Conservation (phyloP, 2,329 filamentous ascomycete species). For the Mycosphaerella sp. region DNA sequence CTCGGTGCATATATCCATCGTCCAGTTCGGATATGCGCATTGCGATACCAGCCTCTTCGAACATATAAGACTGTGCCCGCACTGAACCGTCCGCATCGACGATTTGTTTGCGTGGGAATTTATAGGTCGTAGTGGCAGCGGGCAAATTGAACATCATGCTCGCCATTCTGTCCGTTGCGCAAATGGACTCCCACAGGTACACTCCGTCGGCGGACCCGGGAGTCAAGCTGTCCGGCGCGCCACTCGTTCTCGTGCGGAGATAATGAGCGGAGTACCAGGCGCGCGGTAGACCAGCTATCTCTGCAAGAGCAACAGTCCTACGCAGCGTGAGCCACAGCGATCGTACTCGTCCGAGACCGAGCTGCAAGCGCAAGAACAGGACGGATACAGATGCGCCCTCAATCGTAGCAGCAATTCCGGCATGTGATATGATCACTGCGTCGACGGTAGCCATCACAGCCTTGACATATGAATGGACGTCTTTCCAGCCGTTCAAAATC, state of each 20-base stretch:
- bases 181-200: constrained; percentile 12
- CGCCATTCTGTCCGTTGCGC: constrained; percentile 14
- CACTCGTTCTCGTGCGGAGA: neutral
- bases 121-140: constrained; percentile 27
- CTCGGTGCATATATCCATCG: constrained; percentile 17
- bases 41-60: constrained; percentile 25
- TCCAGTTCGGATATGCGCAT: constrained; percentile 26
- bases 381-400: constrained; percentile 32
- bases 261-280: constrained; percentile 12
- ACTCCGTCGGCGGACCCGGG: constrained; percentile 3
- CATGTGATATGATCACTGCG: constrained; percentile 29
- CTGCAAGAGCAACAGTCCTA: constrained; percentile 35
- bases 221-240: neutral
- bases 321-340: constrained; percentile 36
- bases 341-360: constrained; percentile 32
- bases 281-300: constrained; percentile 35
- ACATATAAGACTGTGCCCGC: constrained; percentile 23
- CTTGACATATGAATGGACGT: constrained; percentile 19
- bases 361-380: constrained; percentile 35
- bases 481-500: constrained; percentile 7
- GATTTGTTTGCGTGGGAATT: constrained; percentile 15
- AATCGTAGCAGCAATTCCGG: constrained; percentile 31
- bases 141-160: constrained; percentile 32
- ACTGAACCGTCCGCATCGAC: constrained; percentile 23
- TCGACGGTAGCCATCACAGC: constrained; percentile 28